Percentiles rank a stretch among this genome's conserved stretches.
Evolutionary conservation across 257 asterid genomes (phyloP).

Genomic region (Solanum boliviense): DNA sequence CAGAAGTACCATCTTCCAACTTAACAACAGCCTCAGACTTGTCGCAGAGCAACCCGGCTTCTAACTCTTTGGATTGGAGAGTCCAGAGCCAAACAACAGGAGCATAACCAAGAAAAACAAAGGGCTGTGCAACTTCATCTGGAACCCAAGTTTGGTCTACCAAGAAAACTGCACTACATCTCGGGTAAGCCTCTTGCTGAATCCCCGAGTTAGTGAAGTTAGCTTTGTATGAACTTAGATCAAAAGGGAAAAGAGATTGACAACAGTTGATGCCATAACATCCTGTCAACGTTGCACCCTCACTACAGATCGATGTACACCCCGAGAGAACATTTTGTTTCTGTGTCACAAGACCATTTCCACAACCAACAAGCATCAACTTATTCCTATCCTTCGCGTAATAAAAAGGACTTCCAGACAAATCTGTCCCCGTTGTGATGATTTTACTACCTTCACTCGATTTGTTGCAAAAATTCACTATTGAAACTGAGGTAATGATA

Average conservation of each 20-base stretch:
- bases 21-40: background rate
- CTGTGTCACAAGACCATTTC: conserved; percentile 5
- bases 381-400: background rate
- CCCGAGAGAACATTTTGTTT: background rate
- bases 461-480: background rate
- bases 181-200: background rate
- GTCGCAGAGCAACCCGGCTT: background rate
- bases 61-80: background rate
- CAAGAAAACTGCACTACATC: conserved; percentile 9
- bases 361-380: conserved; percentile 13
- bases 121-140: background rate
- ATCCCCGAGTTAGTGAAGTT: conserved; percentile 1
- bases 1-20: background rate
- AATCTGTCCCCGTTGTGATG: background rate
- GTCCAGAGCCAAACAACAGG: conserved; percentile 14
- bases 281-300: background rate
- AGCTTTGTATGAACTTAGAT: background rate
- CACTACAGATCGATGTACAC: conserved; percentile 7
- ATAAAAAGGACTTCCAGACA: conserved; percentile 2
- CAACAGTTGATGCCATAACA: conserved; percentile 21
- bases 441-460: background rate
- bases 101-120: background rate
- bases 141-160: conserved; percentile 11
- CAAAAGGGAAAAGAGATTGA: conserved; percentile 8
- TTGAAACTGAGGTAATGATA: background rate